Base-by-base conservation (phyloP, 208 protist genomes). In the Angomonas ambiguus region DNA sequence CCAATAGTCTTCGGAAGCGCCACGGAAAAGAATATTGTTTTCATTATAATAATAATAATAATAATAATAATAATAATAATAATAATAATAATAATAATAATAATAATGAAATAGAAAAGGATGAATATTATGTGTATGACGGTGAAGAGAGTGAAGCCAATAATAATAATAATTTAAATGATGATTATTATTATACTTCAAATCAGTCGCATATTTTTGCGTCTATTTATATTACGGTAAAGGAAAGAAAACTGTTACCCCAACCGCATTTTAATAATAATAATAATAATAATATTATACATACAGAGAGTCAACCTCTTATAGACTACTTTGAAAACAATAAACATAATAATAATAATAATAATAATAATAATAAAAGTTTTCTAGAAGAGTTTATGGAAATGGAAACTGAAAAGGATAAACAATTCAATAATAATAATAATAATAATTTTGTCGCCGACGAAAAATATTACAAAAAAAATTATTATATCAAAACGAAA, bases 361-460 rank as follows among this genome's bases (percentile, higher is more conserved):
- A n/a, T n/a, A n/a, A n/a, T n/a, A n/a, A n/a, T n/a, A n/a, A n/a
- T n/a, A n/a, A n/a, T n/a, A n/a, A n/a, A n/a, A n/a, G n/a, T n/a
- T n/a, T n/a, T n/a, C n/a, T n/a, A n/a, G n/a, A n/a, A n/a, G n/a
- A n/a, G n/a, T n/a, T n/a, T n/a, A n/a, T n/a, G n/a, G n/a, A n/a
- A n/a, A n/a, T n/a, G n/a, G n/a, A n/a, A n/a, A n/a, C n/a, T n/a
- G n/a, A n/a, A n/a, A n/a, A n/a, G n/a, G n/a, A n/a, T n/a, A n/a
- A n/a, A n/a, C n/a, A n/a, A n/a, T n/a, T n/a, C n/a, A n/a, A n/a
- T n/a, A n/a, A 62, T 6, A 51, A 62, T 62, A 62, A 6, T 22
- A 62, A 3, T 62, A 6, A 51, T 62, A 22, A 60, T 62, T 62
- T 51, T 6, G 35, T n/a, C n/a, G n/a, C n/a, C n/a, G n/a, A n/a